phyloP scores from a whole-genome alignment of 371 early-diverging fungal genomes.

The Ecytonucleospora hepatopenaei region DNA sequence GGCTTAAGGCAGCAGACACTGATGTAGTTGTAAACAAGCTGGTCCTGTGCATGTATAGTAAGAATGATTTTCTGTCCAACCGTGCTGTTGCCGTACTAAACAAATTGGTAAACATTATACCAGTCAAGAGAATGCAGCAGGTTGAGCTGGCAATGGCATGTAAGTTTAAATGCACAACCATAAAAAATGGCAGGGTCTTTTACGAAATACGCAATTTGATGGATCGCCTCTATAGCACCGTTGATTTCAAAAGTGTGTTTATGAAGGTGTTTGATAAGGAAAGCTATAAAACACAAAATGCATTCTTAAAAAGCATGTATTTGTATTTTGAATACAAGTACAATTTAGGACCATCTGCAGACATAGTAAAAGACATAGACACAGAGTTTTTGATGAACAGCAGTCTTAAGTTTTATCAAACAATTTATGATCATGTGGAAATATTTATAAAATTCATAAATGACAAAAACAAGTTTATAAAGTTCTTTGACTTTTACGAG shows the following conservation, averaged over 20 bases:
- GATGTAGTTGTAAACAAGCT: neutral
- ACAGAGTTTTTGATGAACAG: neutral
- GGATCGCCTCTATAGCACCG: neutral
- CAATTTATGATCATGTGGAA: neutral
- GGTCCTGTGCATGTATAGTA: neutral
- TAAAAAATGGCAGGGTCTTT: neutral
- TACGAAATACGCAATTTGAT: neutral
- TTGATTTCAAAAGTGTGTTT: neutral
- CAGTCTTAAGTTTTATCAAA: neutral
- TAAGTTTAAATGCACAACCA: neutral
- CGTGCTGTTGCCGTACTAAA: neutral
- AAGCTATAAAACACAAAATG: neutral
- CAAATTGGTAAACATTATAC: neutral
- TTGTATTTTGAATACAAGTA: conserved; percentile 2
- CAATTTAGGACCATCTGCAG: neutral
- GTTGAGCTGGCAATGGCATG: neutral
- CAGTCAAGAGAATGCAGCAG: neutral
- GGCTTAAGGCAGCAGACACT: neutral
- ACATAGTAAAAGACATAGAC: neutral
- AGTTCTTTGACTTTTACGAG: neutral
- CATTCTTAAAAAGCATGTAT: neutral
- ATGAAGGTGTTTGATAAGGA: conserved; percentile 1
- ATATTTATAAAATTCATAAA: neutral
- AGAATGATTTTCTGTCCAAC: neutral
- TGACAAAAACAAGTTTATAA: neutral